These are phyloP conservation scores for Fusarium veterinarium DNA, from an alignment of 2,329 filamentous ascomycete genomes.

Conservation along the genomic window DNA sequence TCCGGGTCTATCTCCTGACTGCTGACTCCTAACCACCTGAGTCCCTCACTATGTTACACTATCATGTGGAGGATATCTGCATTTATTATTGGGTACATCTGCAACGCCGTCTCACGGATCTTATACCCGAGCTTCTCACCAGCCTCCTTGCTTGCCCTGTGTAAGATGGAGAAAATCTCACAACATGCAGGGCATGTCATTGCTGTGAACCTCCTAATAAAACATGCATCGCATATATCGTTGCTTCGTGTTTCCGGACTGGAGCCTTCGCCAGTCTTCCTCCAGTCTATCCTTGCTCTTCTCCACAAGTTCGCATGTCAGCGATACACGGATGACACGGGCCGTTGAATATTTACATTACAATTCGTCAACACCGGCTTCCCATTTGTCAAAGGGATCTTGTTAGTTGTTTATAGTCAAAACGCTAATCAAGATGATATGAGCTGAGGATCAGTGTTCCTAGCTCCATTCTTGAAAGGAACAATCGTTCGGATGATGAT, in stretches of 20 bases:
- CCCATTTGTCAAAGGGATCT: background rate
- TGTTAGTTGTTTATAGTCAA: background rate
- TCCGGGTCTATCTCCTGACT: background rate
- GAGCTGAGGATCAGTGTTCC: background rate
- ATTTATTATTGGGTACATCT: background rate
- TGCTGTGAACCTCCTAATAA: slow-evolving; percentile 20
- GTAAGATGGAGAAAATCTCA: slow-evolving; percentile 2
- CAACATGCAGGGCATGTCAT: background rate
- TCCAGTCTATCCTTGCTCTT: background rate
- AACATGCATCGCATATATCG: slow-evolving; percentile 25
- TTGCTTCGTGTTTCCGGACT: background rate
- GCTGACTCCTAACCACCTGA: background rate
- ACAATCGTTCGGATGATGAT: background rate
- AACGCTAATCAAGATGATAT: slow-evolving; percentile 7
- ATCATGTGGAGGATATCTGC: background rate
- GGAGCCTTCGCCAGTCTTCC: background rate
- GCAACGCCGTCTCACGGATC: slow-evolving; percentile 1
- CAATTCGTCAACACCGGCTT: slow-evolving; percentile 10
- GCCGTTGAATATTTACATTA: slow-evolving; percentile 9
- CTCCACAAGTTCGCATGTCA: slow-evolving; percentile 3
- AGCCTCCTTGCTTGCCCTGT: slow-evolving; percentile 2
- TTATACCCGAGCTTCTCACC: background rate
- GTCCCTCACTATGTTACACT: background rate
- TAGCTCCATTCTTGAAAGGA: background rate
- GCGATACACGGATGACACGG: slow-evolving; percentile 14